Percentiles rank a stretch among this genome's conserved stretches.
Conservation (phyloP, 2,329 filamentous ascomycete species). For the Endothia cerciana region DNA sequence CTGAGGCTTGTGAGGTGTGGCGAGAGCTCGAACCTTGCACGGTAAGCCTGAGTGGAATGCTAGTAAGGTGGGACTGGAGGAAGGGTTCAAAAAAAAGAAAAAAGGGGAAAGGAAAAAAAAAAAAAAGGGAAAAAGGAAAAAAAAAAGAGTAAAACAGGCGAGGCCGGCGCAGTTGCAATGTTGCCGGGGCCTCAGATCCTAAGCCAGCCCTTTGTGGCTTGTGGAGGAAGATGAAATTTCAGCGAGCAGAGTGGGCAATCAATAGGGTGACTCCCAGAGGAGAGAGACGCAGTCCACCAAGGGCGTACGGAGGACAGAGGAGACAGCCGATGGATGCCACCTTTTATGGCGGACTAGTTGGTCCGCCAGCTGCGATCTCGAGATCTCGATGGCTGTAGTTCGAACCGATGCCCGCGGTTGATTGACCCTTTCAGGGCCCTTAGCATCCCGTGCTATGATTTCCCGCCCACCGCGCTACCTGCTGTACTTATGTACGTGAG, state of each 20-base stretch:
- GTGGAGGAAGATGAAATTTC: background rate
- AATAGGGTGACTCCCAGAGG: too few species aligned
- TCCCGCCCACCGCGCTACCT: background rate
- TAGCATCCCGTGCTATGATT: constrained; percentile 5
- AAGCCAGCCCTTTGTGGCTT: constrained; percentile 2
- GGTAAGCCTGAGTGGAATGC: background rate
- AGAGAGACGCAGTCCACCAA: too few species aligned
- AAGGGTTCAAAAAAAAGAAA: too few species aligned
- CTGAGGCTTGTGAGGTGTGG: constrained; percentile 27
- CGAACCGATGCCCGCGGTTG: background rate
- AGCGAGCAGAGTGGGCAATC: background rate
- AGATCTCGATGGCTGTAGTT: constrained; percentile 11
- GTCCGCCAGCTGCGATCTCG: constrained; percentile 5
- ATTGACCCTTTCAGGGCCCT: background rate
- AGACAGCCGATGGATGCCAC: background rate
- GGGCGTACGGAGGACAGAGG: too few species aligned
- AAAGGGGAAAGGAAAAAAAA: too few species aligned
- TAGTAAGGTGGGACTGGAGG: constrained; percentile 8
- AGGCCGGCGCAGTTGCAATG: too few species aligned
- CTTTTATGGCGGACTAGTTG: constrained; percentile 6
- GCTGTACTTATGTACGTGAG: background rate
- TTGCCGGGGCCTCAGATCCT: constrained; percentile 3
- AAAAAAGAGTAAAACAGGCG: background rate
- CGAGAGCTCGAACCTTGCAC: constrained; percentile 21
- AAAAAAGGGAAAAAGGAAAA: too few species aligned